Conservation (phyloP, 1,139 yeast genomes). For the Geotrichum histeridarum region DNA sequence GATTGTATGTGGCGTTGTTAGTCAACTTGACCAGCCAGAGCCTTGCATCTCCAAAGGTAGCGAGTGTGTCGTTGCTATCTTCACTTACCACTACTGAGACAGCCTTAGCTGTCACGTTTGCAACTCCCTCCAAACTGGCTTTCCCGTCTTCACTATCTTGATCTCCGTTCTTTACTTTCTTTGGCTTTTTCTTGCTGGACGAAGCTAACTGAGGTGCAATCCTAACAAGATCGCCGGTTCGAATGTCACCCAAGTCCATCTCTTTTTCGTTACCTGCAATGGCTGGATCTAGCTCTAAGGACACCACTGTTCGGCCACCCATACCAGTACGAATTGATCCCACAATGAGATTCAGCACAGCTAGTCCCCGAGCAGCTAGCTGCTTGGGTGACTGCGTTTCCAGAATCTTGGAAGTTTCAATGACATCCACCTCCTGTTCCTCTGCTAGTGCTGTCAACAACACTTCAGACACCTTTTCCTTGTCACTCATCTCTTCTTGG, state of each 20-base stretch:
- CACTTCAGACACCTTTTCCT: conserved; percentile 40
- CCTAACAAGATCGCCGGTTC: conserved; percentile 65
- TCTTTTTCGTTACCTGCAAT: conserved; percentile 39
- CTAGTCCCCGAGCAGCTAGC: conserved; percentile 66
- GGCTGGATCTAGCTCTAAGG: conserved; percentile 60
- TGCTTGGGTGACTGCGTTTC: conserved; percentile 52
- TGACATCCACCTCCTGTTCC: conserved; percentile 30
- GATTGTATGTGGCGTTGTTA: conserved; percentile 46
- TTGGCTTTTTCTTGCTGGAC: conserved; percentile 22
- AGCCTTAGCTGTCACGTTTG: conserved; percentile 46
- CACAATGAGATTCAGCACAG: conserved; percentile 60
- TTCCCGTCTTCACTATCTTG: conserved; percentile 8
- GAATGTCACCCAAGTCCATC: conserved; percentile 55
- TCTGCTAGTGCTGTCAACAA: conserved; percentile 16
- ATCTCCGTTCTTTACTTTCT: conserved; percentile 25
- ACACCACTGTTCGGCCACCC: conserved; percentile 71
- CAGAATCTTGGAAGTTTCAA: conserved; percentile 32
- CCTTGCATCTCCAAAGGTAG: conserved; percentile 30
- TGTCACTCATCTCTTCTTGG: background rate
- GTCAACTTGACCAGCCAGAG: conserved; percentile 41
- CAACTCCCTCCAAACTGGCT: conserved; percentile 53
- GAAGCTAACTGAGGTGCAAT: conserved; percentile 32
- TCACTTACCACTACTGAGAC: conserved; percentile 63
- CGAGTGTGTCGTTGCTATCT: conserved; percentile 37
- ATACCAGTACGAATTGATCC: conserved; percentile 66